Percentiles rank a stretch among this genome's conserved stretches.
phyloP scores from a whole-genome alignment of 164 flowering plant species.

The Sedum album region DNA sequence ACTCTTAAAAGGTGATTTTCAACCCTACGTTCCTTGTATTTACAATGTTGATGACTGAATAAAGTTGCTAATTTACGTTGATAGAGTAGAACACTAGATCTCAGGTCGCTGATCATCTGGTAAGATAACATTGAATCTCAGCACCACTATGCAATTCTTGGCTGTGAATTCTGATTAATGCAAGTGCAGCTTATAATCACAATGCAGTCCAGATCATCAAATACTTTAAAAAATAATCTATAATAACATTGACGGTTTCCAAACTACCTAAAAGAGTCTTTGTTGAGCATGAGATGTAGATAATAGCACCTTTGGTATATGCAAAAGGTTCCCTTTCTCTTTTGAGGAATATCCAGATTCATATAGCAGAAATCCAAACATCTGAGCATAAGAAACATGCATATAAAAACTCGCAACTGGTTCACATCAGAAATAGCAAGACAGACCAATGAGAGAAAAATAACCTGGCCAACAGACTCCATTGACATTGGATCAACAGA shows the following conservation, averaged over 20 bases:
- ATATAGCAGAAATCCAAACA: conserved; percentile 73
- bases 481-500: conserved; percentile 65
- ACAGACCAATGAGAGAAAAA: conserved; percentile 7
- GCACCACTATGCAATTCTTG: background rate
- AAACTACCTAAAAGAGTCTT: background rate
- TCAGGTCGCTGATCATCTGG: background rate
- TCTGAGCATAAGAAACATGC: conserved; percentile 29
- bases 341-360: conserved; percentile 42
- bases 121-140: too few species aligned
- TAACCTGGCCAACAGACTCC: conserved; percentile 86
- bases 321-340: conserved; percentile 38
- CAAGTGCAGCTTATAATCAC: background rate
- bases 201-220: background rate
- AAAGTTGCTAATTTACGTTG: background rate
- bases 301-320: conserved; percentile 55
- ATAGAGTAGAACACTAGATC: background rate
- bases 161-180: background rate
- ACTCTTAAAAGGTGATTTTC: background rate
- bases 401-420: background rate
- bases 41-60: background rate
- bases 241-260: background rate
- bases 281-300: background rate
- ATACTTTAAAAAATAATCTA: background rate
- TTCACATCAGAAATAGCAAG: background rate
- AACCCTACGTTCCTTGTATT: background rate